These are phyloP conservation scores for Amborella trichopoda DNA, from an alignment of 164 flowering plant species.

Conservation along the genomic window DNA sequence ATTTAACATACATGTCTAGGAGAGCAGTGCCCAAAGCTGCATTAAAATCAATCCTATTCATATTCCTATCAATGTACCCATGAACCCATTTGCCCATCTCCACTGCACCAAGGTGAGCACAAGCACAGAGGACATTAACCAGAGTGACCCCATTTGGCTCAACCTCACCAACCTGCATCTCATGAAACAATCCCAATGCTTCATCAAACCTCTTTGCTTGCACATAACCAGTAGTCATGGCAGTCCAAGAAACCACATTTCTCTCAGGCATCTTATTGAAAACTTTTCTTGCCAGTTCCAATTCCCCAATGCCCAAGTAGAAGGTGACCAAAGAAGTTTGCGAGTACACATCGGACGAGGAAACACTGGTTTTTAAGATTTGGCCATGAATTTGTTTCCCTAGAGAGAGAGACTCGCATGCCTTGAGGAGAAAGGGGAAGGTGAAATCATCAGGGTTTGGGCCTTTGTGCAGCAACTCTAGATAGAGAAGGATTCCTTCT, in stretches of 20 bases:
- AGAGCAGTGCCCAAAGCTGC: constrained; percentile 15
- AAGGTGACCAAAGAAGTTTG: constrained; percentile 15
- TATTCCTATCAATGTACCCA: constrained; percentile 5
- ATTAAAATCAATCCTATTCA: constrained; percentile 3
- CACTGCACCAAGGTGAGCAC: constrained; percentile 19
- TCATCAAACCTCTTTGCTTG: constrained; percentile 6
- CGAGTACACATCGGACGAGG: constrained; percentile 6
- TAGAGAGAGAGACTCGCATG: constrained; percentile 6
- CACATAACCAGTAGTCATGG: constrained; percentile 16
- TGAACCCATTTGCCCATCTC: constrained; percentile 17
- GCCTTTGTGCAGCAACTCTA: constrained; percentile 7
- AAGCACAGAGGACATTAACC: constrained; percentile 14
- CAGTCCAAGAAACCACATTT: constrained; percentile 22
- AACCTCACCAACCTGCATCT: constrained; percentile 10
- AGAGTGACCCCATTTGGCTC: constrained; percentile 14
- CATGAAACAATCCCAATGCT: constrained; percentile 13
- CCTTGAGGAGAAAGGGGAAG: constrained; percentile 12
- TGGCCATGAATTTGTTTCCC: constrained; percentile 14
- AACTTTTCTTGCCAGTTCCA: constrained; percentile 8
- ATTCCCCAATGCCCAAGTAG: constrained; percentile 9
- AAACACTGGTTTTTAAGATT: constrained; percentile 7
- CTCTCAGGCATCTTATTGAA: constrained; percentile 15
- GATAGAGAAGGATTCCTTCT: constrained; percentile 8
- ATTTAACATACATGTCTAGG: constrained; percentile 20
- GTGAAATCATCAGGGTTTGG: constrained; percentile 17